Evolutionary conservation across 805 yeast genomes (phyloP).

Genomic region (Metschnikowia peoriensis): DNA sequence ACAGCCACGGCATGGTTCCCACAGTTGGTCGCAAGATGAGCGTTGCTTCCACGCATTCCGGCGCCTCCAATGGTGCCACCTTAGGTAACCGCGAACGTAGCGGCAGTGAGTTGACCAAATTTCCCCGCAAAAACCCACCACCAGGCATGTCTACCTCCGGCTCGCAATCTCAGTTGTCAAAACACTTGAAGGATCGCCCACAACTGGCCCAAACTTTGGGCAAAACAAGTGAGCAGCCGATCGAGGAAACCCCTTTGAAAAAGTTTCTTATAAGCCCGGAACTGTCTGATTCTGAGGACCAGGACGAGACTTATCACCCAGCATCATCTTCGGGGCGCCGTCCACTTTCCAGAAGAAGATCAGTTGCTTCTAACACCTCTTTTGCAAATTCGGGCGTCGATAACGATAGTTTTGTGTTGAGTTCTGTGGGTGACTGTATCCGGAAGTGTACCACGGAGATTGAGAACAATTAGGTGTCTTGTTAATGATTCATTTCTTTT

Average conservation of each 20-base stretch:
- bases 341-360: slow-evolving; percentile 14
- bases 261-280: slow-evolving; percentile 27
- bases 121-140: slow-evolving; percentile 12
- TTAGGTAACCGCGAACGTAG: slow-evolving; percentile 1
- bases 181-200: slow-evolving; percentile 18
- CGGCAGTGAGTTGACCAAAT: slow-evolving; percentile 10
- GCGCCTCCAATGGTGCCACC: neutral
- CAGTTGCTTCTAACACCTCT: slow-evolving; percentile 16
- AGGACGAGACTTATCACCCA: slow-evolving; percentile 10
- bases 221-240: neutral
- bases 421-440: slow-evolving; percentile 41
- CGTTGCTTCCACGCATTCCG: slow-evolving; percentile 17
- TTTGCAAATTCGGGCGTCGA: slow-evolving; percentile 19
- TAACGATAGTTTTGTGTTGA: slow-evolving; percentile 36
- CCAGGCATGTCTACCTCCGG: slow-evolving; percentile 1
- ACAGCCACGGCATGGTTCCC: slow-evolving; percentile 35
- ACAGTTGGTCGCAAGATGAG: slow-evolving; percentile 23
- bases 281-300: slow-evolving; percentile 24
- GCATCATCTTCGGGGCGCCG: slow-evolving; percentile 6
- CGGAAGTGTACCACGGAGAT: slow-evolving; percentile 40
- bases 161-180: slow-evolving; percentile 24
- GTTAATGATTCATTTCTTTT: neutral
- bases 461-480: slow-evolving; percentile 21
- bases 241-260: slow-evolving; percentile 4
- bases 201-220: neutral